phyloP scores from a whole-genome alignment of 805 yeast species.

The Teunomyces gatunensis region DNA sequence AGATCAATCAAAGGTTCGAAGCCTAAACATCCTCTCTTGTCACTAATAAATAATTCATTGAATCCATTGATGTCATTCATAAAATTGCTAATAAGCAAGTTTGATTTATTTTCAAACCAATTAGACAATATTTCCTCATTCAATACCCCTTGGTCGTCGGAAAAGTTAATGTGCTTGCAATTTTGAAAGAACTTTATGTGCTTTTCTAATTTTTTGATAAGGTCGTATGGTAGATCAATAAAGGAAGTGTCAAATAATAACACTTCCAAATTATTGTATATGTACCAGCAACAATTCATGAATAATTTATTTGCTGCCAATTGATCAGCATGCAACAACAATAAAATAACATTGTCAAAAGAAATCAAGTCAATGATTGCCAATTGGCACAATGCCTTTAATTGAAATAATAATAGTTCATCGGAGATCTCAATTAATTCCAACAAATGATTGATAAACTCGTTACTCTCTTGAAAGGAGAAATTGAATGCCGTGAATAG shows the following conservation, averaged over 20 bases:
- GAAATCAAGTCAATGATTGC: constrained; percentile 53
- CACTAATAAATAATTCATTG: constrained; percentile 35
- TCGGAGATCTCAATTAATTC: constrained; percentile 63
- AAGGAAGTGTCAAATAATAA: constrained; percentile 48
- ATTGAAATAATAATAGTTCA: constrained; percentile 55
- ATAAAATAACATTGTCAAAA: constrained; percentile 56
- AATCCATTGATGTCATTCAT: constrained; percentile 16
- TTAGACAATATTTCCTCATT: constrained; percentile 7
- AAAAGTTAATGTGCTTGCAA: constrained; percentile 25
- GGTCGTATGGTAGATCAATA: constrained; percentile 24
- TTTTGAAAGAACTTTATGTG: constrained; percentile 25
- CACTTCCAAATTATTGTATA: constrained; percentile 62
- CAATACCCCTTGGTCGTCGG: constrained; percentile 16
- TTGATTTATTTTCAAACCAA: constrained; percentile 22
- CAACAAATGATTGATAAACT: constrained; percentile 52
- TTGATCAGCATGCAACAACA: constrained; percentile 54
- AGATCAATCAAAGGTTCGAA: constrained; percentile 39
- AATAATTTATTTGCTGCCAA: constrained; percentile 54
- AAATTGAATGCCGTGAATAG: constrained; percentile 35
- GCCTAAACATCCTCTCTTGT: constrained; percentile 27
- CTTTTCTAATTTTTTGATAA: constrained; percentile 25
- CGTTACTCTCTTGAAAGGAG: constrained; percentile 22
- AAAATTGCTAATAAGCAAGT: constrained; percentile 18
- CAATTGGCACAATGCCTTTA: constrained; percentile 61
- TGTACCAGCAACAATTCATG: constrained; percentile 63